phyloP scores from a whole-genome alignment of 768 basidiomycete species.

The Gautieria morchelliformis region DNA sequence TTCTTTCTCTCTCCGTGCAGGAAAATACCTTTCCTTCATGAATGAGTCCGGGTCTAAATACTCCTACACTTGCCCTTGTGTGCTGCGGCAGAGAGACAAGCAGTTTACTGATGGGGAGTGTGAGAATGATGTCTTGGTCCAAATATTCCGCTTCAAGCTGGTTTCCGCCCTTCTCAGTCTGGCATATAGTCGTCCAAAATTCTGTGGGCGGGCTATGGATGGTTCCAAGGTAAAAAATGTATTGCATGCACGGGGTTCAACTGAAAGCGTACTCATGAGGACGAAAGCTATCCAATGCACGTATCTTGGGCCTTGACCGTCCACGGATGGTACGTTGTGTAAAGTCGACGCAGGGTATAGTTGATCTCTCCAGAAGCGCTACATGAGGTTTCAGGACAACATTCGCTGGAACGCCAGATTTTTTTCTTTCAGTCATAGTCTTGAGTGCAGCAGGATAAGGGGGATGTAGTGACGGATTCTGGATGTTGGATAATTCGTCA shows the following conservation, averaged over 20 bases:
- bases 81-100: not conserved
- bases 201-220: not conserved
- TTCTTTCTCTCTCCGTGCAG: not conserved
- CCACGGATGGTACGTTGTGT: not conserved
- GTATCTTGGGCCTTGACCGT: not conserved
- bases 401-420: no score
- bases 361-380: not conserved
- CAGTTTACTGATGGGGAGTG: not conserved
- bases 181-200: not conserved
- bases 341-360: not conserved
- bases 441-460: no score
- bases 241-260: no score
- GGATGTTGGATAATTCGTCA: no score
- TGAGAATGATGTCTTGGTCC: not conserved
- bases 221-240: not conserved
- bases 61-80: not conserved
- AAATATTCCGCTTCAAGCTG: not conserved
- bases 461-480: no score
- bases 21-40: not conserved
- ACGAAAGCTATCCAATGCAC: not conserved
- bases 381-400: not conserved
- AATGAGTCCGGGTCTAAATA: not conserved
- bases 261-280: no score
- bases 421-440: no score
- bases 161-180: not conserved